phyloP scores from a whole-genome alignment of 2,329 filamentous ascomycete species.

The Penicillium sp. region DNA sequence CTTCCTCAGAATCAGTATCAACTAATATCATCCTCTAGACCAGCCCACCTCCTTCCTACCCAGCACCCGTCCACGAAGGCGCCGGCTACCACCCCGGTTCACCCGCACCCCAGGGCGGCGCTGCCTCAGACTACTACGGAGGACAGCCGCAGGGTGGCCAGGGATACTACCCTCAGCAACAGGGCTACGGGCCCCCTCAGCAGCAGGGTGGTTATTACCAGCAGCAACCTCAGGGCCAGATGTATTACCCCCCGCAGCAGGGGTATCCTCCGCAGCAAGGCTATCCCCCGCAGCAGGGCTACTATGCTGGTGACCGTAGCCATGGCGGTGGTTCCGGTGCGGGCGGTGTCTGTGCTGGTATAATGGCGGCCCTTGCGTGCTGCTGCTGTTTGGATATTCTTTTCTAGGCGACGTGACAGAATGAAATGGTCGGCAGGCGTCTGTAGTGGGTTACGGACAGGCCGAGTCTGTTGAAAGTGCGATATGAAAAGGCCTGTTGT shows the following conservation, averaged over 20 bases:
- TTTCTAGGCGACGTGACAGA: constrained; percentile 34
- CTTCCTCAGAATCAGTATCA: not conserved
- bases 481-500: not conserved
- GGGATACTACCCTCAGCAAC: constrained; percentile 33
- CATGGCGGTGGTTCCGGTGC: constrained; percentile 29
- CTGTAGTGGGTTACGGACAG: not conserved
- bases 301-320: constrained; percentile 42
- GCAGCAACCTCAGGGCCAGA: constrained; percentile 34
- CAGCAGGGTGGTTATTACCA: constrained; percentile 36
- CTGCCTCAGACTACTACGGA: constrained; percentile 41
- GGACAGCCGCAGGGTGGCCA: constrained; percentile 23
- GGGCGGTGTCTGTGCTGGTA: constrained; percentile 52
- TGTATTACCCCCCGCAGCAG: constrained; percentile 35
- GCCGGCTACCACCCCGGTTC: constrained; percentile 33
- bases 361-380: constrained; percentile 52
- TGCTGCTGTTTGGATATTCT: constrained; percentile 56
- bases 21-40: constrained; percentile 27
- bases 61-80: constrained; percentile 39
- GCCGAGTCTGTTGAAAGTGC: not conserved
- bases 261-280: constrained; percentile 30
- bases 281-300: constrained; percentile 35
- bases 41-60: constrained; percentile 45
- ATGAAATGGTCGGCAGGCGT: not conserved
- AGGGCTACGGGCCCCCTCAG: constrained; percentile 28
- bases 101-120: constrained; percentile 31